phyloP scores from a whole-genome alignment of 1,284 basidiomycete species.

The Mycosarcoma maydis region DNA sequence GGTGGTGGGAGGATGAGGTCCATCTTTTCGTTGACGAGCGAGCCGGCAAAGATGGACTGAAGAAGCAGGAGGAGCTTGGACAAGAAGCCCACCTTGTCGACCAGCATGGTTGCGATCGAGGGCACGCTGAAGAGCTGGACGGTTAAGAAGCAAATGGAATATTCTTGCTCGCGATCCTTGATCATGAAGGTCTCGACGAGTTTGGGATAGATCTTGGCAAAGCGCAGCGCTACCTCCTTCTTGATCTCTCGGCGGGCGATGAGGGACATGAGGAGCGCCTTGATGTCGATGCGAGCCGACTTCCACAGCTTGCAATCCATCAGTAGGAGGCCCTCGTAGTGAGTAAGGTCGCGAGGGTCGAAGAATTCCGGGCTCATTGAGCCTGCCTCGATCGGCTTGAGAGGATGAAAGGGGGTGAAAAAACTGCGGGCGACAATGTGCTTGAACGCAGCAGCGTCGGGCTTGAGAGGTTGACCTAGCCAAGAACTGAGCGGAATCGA shows the following conservation, averaged over 20 bases:
- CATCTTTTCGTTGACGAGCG: conserved; percentile 24
- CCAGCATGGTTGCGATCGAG: conserved; percentile 60
- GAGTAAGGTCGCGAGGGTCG: conserved; percentile 50
- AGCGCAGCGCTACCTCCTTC: conserved; percentile 75
- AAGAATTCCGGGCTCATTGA: conserved; percentile 60
- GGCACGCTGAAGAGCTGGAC: conserved; percentile 67
- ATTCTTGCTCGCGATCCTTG: conserved; percentile 64
- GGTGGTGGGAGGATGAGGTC: conserved; percentile 51
- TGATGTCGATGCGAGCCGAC: conserved; percentile 74
- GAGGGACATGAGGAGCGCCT: conserved; percentile 82
- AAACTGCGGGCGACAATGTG: conserved; percentile 49
- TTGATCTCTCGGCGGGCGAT: conserved; percentile 78
- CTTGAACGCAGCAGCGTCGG: conserved; percentile 55
- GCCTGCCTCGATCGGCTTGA: conserved; percentile 30
- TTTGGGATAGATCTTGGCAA: conserved; percentile 59
- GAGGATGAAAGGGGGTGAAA: conserved; percentile 50
- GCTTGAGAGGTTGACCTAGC: conserved; percentile 26
- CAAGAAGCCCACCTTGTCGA: conserved; percentile 49
- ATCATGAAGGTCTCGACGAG: conserved; percentile 65
- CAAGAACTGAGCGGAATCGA: conserved; percentile 8
- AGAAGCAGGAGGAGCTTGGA: conserved; percentile 56
- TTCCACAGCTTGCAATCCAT: conserved; percentile 66
- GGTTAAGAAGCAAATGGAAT: conserved; percentile 63
- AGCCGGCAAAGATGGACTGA: conserved; percentile 59
- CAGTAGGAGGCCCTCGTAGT: conserved; percentile 60